Evolutionary conservation across 352 stramenopile genomes (phyloP).

Genomic region (Saprolegnia diclina): DNA sequence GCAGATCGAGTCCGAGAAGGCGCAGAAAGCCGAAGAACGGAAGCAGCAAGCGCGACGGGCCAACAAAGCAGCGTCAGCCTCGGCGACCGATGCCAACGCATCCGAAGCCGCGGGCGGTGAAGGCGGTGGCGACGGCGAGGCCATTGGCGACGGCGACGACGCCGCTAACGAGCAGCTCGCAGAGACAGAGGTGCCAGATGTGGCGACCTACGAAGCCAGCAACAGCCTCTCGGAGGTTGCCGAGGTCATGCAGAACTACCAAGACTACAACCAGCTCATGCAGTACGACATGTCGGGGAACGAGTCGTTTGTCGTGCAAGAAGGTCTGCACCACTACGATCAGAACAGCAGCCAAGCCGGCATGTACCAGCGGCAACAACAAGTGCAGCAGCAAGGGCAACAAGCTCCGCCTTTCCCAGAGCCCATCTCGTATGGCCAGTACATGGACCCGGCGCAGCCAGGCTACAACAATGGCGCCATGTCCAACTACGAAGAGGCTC

Average conservation of each 20-base stretch:
- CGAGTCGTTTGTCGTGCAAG: constrained; percentile 15
- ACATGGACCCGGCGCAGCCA: neutral
- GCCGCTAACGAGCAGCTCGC: neutral
- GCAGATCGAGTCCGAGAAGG: constrained; percentile 83
- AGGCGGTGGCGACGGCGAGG: neutral
- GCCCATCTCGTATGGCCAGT: constrained; percentile 3
- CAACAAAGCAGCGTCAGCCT: neutral
- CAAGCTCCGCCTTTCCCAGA: constrained; percentile 10
- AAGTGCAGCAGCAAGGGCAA: constrained; percentile 7
- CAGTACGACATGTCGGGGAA: constrained; percentile 1
- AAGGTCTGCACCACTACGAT: constrained; percentile 12
- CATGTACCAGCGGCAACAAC: constrained; percentile 23
- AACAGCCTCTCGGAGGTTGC: constrained; percentile 4
- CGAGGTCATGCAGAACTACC: constrained; percentile 14
- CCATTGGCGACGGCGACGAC: neutral
- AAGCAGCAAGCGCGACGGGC: constrained; percentile 41
- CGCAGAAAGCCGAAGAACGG: constrained; percentile 71
- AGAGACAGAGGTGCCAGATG: neutral
- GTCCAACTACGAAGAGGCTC: constrained; percentile 15
- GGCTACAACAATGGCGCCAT: neutral
- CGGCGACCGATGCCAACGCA: neutral
- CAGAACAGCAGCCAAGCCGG: constrained; percentile 5
- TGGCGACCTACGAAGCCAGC: neutral
- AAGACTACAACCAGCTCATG: constrained; percentile 15
- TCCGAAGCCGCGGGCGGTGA: neutral